Evolutionary conservation across 2,329 filamentous ascomycete genomes (phyloP).

Genomic region (Ophiosphaerella narmari): DNA sequence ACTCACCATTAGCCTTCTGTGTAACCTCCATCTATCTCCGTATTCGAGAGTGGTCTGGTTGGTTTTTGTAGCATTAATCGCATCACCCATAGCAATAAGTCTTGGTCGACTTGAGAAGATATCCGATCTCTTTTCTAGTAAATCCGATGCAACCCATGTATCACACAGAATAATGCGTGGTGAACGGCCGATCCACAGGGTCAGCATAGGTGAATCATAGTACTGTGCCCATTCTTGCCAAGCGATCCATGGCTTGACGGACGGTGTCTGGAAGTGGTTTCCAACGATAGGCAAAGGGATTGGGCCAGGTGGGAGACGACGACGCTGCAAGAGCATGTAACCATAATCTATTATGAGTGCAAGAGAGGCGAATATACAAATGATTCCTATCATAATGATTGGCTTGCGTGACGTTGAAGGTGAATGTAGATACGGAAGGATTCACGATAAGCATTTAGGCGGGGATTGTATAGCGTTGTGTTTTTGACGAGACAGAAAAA

Average conservation of each 20-base stretch:
- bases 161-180: constrained; percentile 17
- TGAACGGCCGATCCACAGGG: constrained; percentile 9
- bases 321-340: not conserved
- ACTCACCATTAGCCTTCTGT: constrained; percentile 13
- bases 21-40: constrained; percentile 18
- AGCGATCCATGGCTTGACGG: constrained; percentile 12
- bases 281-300: constrained; percentile 18
- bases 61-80: not conserved
- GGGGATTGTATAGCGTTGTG: no score
- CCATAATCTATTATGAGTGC: not conserved
- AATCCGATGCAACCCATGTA: constrained; percentile 32
- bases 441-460: no score
- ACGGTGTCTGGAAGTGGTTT: constrained; percentile 14
- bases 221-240: constrained; percentile 13
- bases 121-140: constrained; percentile 39
- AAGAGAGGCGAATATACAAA: not conserved
- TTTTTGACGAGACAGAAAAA: no score
- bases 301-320: constrained; percentile 7
- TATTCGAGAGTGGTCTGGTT: constrained; percentile 15
- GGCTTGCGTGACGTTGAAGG: no score
- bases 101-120: constrained; percentile 38
- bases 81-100: constrained; percentile 4
- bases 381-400: no score
- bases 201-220: constrained; percentile 15
- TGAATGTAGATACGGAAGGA: no score